Evolutionary conservation across 1,284 basidiomycete species (phyloP).

Genomic region (Papiliotrema laurentii): DNA sequence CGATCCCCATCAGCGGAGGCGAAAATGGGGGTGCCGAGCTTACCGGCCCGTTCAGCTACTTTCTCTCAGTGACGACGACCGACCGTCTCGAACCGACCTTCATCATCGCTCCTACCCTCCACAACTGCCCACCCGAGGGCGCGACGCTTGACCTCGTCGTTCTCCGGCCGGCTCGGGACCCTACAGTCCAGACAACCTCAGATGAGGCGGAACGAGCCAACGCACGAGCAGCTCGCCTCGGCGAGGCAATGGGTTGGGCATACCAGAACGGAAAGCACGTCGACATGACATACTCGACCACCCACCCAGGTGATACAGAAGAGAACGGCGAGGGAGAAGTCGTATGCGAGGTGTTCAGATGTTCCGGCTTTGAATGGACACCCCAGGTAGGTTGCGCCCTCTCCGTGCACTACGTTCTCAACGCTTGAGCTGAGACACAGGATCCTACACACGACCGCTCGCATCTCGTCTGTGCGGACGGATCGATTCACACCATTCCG

Average conservation of each 20-base stretch:
- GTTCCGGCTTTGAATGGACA: constrained; percentile 75
- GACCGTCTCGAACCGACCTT: constrained; percentile 79
- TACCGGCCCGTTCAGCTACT: constrained; percentile 78
- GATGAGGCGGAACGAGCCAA: constrained; percentile 42
- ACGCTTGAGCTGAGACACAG: constrained; percentile 41
- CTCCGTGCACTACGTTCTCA: not conserved
- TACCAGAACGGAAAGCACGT: constrained; percentile 72
- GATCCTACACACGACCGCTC: constrained; percentile 57
- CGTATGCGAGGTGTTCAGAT: constrained; percentile 77
- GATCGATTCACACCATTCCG: constrained; percentile 60
- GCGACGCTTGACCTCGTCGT: constrained; percentile 69
- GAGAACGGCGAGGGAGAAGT: constrained; percentile 46
- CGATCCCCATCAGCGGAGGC: constrained; percentile 36
- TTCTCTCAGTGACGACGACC: constrained; percentile 72
- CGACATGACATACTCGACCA: constrained; percentile 54
- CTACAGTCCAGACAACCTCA: constrained; percentile 47
- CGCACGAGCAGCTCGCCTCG: constrained; percentile 29
- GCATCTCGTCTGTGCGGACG: constrained; percentile 69
- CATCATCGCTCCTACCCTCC: constrained; percentile 62
- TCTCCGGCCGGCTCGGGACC: constrained; percentile 73
- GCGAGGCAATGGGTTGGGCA: constrained; percentile 59
- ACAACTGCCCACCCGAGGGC: constrained; percentile 37
- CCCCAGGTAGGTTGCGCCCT: constrained; percentile 53
- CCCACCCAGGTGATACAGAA: constrained; percentile 28
- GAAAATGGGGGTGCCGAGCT: constrained; percentile 52